Evolutionary conservation across 78 protist species (phyloP), one percentile per base, ranked within the genome.

Genomic region (Dictyostelium citrinum): DNA sequence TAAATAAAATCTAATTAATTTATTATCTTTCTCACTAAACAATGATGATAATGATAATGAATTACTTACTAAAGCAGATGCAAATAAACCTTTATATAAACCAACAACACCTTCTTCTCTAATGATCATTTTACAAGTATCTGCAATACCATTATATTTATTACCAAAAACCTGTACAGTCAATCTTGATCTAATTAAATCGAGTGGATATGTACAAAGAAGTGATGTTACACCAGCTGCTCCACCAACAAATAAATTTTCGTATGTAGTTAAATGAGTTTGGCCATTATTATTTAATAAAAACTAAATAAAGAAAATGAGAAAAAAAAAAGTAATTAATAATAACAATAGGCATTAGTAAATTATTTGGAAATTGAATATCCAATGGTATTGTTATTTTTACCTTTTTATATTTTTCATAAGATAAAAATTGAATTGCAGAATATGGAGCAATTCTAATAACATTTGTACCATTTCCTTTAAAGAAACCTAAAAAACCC

Each of bases 401-500:
- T 84, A 82, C 85, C 55, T 80, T 79, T 49, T 95, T 95, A 27
- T 83, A 86, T 77, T 95, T 81, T 35, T 95, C 97, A 39, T 84
- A 95, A 5, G 95, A 75, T 43, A 85, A 61, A 71, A 95, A 95
- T 82, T 95, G 92, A 45, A 85, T 81, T 11, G 95, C 97, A 22
- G 97, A 95, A 49, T 88, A 84, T 10, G 97, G 97, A 3, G 84
- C 95, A 46, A 90, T 90, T 39, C 95, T 64, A 37, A 90, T 37
- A 20, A 96, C 96, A 72, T 97, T 97, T 43, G 97, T 93, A 17
- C 97, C 97, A 74, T 97, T 97, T 37, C 98, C 98, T 27, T 84
- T 83, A 70, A 92, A 97, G 43, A 72, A 91, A 39, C 98, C 98
- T n/a, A 60, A 29, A 64, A 80, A 11, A 49, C 93, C 96, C 39